Conservation (phyloP, 192 early-diverging fungal species). For the Podila verticillata region DNA sequence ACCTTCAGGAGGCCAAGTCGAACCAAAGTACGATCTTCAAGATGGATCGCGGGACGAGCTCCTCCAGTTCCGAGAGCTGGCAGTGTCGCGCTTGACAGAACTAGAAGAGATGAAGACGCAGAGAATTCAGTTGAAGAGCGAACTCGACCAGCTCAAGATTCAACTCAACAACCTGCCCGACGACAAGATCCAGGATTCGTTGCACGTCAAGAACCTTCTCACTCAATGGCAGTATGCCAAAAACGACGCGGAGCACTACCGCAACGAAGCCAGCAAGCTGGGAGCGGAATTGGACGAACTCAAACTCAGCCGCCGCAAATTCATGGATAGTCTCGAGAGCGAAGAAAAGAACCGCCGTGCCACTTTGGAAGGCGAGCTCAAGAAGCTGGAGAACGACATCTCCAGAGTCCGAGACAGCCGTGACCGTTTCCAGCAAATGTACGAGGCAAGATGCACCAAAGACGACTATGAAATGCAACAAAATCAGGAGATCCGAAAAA, state of each 20-base stretch:
- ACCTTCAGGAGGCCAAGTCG: slow-evolving; percentile 7
- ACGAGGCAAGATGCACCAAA: slow-evolving; percentile 44
- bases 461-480: slow-evolving; percentile 53
- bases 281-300: slow-evolving; percentile 29
- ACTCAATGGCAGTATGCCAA: slow-evolving; percentile 32
- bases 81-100: slow-evolving; percentile 26
- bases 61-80: slow-evolving; percentile 34
- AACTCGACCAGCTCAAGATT: slow-evolving; percentile 22
- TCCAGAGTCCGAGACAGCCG: slow-evolving; percentile 41
- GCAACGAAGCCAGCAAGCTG: slow-evolving; percentile 18
- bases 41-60: slow-evolving; percentile 40
- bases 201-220: slow-evolving; percentile 22
- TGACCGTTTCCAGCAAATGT: slow-evolving; percentile 49
- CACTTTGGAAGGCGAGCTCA: slow-evolving; percentile 36
- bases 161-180: slow-evolving; percentile 47
- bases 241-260: slow-evolving; percentile 36
- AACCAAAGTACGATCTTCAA: slow-evolving; percentile 20
- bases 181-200: slow-evolving; percentile 31
- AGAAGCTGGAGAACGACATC: slow-evolving; percentile 43
- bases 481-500: slow-evolving; percentile 57
- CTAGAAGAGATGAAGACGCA: slow-evolving; percentile 36
- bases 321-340: slow-evolving; percentile 35
- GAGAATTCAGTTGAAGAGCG: slow-evolving; percentile 29
- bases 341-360: slow-evolving; percentile 41
- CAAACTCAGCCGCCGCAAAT: slow-evolving; percentile 27